phyloP scores from a whole-genome alignment of 306 rosid species.

The Lagenaria siceraria region DNA sequence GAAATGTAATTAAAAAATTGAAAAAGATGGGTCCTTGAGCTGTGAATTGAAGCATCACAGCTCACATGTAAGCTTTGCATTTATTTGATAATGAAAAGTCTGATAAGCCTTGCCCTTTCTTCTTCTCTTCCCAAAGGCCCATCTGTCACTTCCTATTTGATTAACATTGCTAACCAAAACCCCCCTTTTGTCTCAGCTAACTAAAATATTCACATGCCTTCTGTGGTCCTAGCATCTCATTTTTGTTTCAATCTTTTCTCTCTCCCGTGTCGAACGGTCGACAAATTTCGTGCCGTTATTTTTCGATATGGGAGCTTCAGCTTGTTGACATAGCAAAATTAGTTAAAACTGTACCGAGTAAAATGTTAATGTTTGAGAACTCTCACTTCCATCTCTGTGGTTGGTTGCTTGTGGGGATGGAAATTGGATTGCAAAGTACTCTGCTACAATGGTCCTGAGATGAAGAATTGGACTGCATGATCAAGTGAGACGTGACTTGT shows the following conservation, averaged over 20 bases:
- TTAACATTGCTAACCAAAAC: not conserved
- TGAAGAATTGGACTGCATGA: not conserved
- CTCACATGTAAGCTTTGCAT: slow-evolving; percentile 4
- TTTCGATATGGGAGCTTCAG: not conserved
- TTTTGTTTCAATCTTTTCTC: not conserved
- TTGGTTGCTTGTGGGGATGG: not conserved
- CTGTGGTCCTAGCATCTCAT: not conserved
- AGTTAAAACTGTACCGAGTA: not conserved
- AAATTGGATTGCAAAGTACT: not conserved
- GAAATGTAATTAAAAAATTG: not conserved
- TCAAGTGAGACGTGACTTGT: slow-evolving; percentile 4
- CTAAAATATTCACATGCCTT: not conserved
- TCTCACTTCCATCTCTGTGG: not conserved
- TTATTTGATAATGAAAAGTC: not conserved
- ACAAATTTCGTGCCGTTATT: not conserved
- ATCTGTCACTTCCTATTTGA: slow-evolving; percentile 1
- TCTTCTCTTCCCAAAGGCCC: not conserved
- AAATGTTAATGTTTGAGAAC: not conserved
- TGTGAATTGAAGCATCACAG: slow-evolving; percentile 6
- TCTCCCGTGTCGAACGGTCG: no score
- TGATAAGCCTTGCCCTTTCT: not conserved
- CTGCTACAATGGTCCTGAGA: not conserved
- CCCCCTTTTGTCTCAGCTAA: slow-evolving; percentile 3
- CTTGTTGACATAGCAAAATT: no score
- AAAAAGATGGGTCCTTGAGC: slow-evolving; percentile 5